Base-by-base conservation (phyloP, 2,329 filamentous ascomycete species). In the Chaetomium sp. region DNA sequence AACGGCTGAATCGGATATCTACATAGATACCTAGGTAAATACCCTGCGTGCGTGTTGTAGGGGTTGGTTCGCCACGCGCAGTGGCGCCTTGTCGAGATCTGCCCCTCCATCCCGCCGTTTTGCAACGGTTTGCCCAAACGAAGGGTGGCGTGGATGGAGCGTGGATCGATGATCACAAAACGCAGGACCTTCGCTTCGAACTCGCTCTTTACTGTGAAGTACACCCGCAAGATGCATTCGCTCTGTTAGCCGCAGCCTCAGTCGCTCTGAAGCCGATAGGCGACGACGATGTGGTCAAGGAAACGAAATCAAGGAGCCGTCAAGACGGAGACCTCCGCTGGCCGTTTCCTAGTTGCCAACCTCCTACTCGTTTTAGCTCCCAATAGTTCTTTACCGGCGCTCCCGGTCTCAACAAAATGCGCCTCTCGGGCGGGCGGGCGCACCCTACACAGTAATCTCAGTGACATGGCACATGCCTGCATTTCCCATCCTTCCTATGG, bases 31-130 rank as follows among this genome's bases (percentile, higher is more conserved):
- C n/a, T n/a, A n/a, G n/a, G 35, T 33, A 12, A 35, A 35, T 35
- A 7, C 38, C 38, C 4, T 42, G 13, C 35, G 16, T 42, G 38
- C 38, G 19, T 42, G 16, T 16, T 16, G 38, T 16, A 16, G n/a
- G n/a, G n/a, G n/a, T n/a, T 5, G 38, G 13, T 59, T 63, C 31
- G 62, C 62, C 62, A 64, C 62, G n/a, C 16, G 42, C 42, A 53
- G 45, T 25, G 21, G 31, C 54, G 25, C 27, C n/a, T 62, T 57
- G 23, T 31, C 38, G 49, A 59, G 56, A 59, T 64, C 62, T 55
- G 62, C 50, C 56, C 56, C 56, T 50, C 56, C 47, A 2, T 38
- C 23, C n/a, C 9, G 31, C 38, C 4, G 6, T 10, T n/a, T 6
- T 49, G 55, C 55, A 57, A 45, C 55, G 23, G 23, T 13, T 16